Conservation (phyloP, 495 filamentous ascomycete genomes). For the Amniculicola lignicola region DNA sequence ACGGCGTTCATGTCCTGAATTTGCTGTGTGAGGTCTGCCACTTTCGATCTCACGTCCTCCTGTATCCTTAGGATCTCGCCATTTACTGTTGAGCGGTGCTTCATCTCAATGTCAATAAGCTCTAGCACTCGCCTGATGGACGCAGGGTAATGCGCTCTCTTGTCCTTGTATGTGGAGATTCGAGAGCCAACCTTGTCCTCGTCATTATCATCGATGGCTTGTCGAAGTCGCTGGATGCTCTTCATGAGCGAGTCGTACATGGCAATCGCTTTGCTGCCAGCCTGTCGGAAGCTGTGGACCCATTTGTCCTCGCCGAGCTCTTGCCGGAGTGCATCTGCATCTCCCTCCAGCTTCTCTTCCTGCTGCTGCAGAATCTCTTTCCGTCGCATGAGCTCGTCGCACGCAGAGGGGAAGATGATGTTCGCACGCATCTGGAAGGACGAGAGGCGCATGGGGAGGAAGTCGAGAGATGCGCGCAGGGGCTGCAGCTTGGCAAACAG, state of each 20-base stretch:
- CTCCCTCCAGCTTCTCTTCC: slow-evolving; percentile 78
- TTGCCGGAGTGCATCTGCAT: slow-evolving; percentile 79
- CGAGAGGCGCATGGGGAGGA: slow-evolving; percentile 91
- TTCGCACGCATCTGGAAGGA: slow-evolving; percentile 77
- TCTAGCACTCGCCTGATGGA: slow-evolving; percentile 85
- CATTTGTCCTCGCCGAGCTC: slow-evolving; percentile 93
- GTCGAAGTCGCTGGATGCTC: slow-evolving; percentile 75
- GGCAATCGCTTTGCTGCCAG: slow-evolving; percentile 86
- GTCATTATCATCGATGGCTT: slow-evolving; percentile 69
- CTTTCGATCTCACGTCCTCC: slow-evolving; percentile 73
- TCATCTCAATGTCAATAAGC: slow-evolving; percentile 90
- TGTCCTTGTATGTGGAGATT: slow-evolving; percentile 90
- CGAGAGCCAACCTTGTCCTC: slow-evolving; percentile 73
- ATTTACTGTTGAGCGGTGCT: slow-evolving; percentile 87
- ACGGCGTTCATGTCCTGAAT: slow-evolving; percentile 71
- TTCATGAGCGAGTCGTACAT: slow-evolving; percentile 91
- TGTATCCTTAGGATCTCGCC: slow-evolving; percentile 86
- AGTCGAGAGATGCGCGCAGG: slow-evolving; percentile 85
- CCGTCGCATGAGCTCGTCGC: slow-evolving; percentile 76
- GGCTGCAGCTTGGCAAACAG: slow-evolving; percentile 95
- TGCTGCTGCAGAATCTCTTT: slow-evolving; percentile 66
- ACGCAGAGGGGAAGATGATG: slow-evolving; percentile 77
- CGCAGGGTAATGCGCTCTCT: slow-evolving; percentile 91
- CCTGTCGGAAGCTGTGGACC: slow-evolving; percentile 90
- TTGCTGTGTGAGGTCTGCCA: slow-evolving; percentile 69